Evolutionary conservation across 345 rosid species (phyloP).

Genomic region (Eucalyptus regnans): DNA sequence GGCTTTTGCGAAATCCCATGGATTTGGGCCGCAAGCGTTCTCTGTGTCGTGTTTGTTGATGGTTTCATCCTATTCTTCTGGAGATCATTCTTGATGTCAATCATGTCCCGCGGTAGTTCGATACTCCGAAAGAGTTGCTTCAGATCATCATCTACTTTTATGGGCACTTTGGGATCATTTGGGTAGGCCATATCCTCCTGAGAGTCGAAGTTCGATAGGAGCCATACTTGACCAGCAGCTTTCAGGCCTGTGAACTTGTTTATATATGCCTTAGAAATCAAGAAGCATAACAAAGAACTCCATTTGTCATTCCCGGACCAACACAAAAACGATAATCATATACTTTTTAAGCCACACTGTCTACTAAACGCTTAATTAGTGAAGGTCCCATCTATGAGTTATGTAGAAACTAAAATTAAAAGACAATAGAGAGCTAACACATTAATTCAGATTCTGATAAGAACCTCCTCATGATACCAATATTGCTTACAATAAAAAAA

Average conservation of each 20-base stretch:
- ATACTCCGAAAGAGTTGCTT: slow-evolving; percentile 44
- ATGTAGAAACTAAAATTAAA: too few species aligned
- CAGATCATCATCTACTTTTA: slow-evolving; percentile 57
- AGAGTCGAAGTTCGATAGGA: slow-evolving; percentile 55
- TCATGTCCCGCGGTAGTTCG: slow-evolving; percentile 61
- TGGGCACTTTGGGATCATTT: slow-evolving; percentile 52
- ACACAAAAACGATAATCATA: neutral
- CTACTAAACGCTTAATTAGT: neutral
- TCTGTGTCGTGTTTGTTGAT: slow-evolving; percentile 55
- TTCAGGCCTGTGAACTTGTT: slow-evolving; percentile 26
- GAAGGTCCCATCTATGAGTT: neutral
- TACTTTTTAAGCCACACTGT: neutral
- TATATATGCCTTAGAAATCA: neutral
- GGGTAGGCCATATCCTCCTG: slow-evolving; percentile 78
- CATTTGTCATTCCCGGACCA: neutral
- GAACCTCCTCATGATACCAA: too few species aligned
- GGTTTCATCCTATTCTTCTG: slow-evolving; percentile 71
- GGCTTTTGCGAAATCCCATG: slow-evolving; percentile 41
- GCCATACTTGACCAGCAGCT: slow-evolving; percentile 53
- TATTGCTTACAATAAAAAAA: too few species aligned
- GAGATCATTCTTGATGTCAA: slow-evolving; percentile 67
- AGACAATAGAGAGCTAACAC: neutral
- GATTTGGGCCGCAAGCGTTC: slow-evolving; percentile 63
- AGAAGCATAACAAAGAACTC: neutral
- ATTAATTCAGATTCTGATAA: neutral